These are phyloP conservation scores for Aegilops sharonensis DNA, from an alignment of 176 grass and related monocot species.

Conservation along the genomic window DNA sequence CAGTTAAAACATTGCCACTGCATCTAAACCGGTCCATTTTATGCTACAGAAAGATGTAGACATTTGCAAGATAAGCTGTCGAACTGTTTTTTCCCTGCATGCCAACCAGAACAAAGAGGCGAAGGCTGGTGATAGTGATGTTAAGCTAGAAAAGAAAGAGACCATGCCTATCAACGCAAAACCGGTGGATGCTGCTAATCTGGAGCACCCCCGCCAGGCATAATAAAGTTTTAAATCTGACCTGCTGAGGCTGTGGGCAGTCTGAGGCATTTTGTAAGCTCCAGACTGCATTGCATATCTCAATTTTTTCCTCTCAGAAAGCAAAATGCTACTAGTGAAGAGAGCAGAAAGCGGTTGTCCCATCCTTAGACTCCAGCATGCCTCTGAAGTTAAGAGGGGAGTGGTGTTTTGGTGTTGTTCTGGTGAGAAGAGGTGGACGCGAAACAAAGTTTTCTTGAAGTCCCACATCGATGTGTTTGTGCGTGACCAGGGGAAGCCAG, in stretches of 20 bases:
- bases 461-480: not conserved
- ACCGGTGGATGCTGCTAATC: not conserved
- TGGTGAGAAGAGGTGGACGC: not conserved
- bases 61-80: not conserved
- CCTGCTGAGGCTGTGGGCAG: not conserved
- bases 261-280: not conserved
- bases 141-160: not conserved
- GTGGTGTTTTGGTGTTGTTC: not conserved
- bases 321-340: not conserved
- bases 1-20: not conserved
- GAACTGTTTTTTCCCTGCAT: not conserved
- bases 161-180: not conserved
- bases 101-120: not conserved
- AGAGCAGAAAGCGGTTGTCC: not conserved
- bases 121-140: not conserved
- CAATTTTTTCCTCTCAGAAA: not conserved
- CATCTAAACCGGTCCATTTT: not conserved
- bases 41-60: not conserved
- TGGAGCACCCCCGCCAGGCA: not conserved
- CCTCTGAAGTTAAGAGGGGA: not conserved
- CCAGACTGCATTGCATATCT: not conserved
- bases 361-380: not conserved
- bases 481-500: no score
- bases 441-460: not conserved
- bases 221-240: not conserved